Evolutionary conservation across 179 eudicot genomes (phyloP).

Genomic region (Spergularia azorica): DNA sequence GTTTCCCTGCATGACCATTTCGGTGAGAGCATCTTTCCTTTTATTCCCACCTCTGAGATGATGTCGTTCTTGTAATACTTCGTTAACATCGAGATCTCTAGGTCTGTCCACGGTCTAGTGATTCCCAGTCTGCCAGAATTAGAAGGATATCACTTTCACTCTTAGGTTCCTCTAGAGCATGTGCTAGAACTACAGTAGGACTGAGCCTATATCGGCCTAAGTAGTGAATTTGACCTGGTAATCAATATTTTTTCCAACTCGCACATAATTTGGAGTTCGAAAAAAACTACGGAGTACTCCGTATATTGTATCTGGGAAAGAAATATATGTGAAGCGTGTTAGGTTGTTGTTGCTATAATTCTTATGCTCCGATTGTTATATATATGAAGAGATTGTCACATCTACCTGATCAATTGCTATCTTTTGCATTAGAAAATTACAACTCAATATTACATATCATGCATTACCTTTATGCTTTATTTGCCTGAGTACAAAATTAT

Average conservation of each 20-base stretch:
- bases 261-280: too few relatives aligned
- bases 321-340: too few relatives aligned
- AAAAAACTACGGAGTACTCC: too few relatives aligned
- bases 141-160: background rate
- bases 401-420: background rate
- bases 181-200: background rate
- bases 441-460: background rate
- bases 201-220: background rate
- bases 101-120: conserved; percentile 1
- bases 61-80: conserved; percentile 48
- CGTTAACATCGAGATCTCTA: background rate
- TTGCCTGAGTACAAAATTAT: background rate
- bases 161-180: background rate
- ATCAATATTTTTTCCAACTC: too few relatives aligned
- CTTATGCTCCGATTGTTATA: background rate
- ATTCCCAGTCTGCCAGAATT: background rate
- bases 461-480: background rate
- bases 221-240: background rate
- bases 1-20: conserved; percentile 48
- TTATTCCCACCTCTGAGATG: conserved; percentile 60
- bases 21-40: conserved; percentile 66
- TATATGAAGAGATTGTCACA: background rate
- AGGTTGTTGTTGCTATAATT: too few relatives aligned
- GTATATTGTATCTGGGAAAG: background rate
- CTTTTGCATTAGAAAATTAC: background rate